Evolutionary conservation across 345 rosid species (phyloP).

Genomic region (Excoecaria agallocha): DNA sequence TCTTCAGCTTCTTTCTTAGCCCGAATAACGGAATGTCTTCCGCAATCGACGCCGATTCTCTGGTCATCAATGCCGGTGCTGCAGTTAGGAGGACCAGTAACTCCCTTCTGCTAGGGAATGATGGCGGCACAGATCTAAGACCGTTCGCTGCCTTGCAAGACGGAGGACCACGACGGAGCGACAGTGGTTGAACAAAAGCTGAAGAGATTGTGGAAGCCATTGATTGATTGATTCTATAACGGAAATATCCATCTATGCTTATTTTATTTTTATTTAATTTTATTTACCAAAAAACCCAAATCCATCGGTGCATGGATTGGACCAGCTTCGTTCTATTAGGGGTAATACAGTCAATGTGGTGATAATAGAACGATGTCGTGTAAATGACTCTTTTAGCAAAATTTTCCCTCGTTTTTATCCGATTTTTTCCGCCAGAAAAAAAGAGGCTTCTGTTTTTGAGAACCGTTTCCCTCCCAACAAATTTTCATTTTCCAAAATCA

Average conservation of each 20-base stretch:
- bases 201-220: constrained; percentile 50
- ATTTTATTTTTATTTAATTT: not conserved
- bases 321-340: not conserved
- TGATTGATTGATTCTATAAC: constrained; percentile 2
- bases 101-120: constrained; percentile 44
- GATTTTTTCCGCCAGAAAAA: not conserved
- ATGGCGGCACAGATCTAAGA: constrained; percentile 24
- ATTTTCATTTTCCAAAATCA: not conserved
- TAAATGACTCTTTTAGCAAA: not conserved
- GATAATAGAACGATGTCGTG: not conserved
- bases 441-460: not conserved
- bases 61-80: constrained; percentile 35
- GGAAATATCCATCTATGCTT: not conserved
- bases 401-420: constrained; percentile 9
- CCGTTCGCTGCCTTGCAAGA: constrained; percentile 28
- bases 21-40: constrained; percentile 72
- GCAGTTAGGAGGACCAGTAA: constrained; percentile 54
- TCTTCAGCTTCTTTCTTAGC: constrained; percentile 63
- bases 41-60: constrained; percentile 45
- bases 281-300: not conserved
- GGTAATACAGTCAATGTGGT: not conserved
- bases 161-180: constrained; percentile 19
- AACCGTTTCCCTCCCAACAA: not conserved
- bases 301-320: not conserved
- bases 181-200: constrained; percentile 24